A percentile compares a stretch with the other conserved stretches of the same genome.
Evolutionary conservation across 169 alveolate species (phyloP).

Genomic region (Perkinsus olseni): DNA sequence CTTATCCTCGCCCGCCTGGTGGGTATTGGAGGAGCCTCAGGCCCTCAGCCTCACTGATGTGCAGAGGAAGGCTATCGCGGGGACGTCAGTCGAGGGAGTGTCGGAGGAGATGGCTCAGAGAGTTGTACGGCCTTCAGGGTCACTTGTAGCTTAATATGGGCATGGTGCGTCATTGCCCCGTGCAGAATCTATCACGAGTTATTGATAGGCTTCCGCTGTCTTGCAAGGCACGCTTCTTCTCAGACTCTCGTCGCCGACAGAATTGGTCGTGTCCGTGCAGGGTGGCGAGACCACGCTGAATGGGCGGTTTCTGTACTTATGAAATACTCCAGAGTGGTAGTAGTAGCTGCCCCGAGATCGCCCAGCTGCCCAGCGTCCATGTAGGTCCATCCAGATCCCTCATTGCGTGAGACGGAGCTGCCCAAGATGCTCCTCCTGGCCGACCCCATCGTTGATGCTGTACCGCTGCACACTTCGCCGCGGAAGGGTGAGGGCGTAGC

Average conservation of each 20-base stretch:
- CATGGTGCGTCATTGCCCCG: too few species aligned
- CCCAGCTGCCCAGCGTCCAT: too few species aligned
- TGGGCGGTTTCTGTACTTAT: background rate
- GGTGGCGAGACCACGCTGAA: background rate
- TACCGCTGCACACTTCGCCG: background rate
- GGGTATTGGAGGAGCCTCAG: background rate
- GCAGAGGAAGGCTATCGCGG: background rate
- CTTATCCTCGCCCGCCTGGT: too few species aligned
- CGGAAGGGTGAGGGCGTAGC: too few species aligned
- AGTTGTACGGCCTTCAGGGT: background rate
- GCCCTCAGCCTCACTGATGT: background rate
- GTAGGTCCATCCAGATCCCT: background rate
- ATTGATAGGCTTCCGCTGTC: too few species aligned
- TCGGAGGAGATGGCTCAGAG: background rate
- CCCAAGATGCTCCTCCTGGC: background rate
- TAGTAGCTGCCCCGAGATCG: background rate
- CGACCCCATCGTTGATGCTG: background rate
- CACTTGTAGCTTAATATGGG: too few species aligned
- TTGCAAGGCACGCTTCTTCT: too few species aligned
- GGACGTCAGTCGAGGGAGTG: background rate
- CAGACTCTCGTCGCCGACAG: background rate
- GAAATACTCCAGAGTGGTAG: background rate
- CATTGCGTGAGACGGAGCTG: background rate
- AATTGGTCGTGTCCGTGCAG: background rate
- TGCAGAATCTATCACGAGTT: too few species aligned